Base-by-base conservation (phyloP, 2,329 filamentous ascomycete species). In the Pseudovirgaria hyperparasitica region DNA sequence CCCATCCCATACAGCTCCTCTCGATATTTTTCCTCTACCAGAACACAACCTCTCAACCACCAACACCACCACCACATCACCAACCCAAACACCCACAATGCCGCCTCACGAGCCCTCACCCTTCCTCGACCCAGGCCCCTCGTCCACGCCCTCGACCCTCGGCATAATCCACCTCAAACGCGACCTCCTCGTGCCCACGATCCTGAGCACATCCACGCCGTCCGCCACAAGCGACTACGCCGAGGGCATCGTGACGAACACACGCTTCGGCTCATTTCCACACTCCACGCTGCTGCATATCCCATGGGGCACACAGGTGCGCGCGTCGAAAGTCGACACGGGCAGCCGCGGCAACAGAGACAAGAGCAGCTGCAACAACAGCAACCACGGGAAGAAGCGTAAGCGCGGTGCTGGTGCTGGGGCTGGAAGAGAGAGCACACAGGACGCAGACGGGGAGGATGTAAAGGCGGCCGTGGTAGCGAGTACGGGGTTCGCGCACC, bases 281-380 rank as follows among this genome's bases (percentile, higher is more conserved):
- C 63, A 67, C 40, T 60, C 49, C 35, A 64, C 60, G 0, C 51
- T 67, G 15, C 46, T 93, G 29, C 65, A 72, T 5, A 63, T 85
- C 28, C 79, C 82, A 22, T 96, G 87, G 87, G 90, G 90, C 16
- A 84, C 81, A 5, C 90, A 96, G 50, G 76, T 96, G 13, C 70
- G 82, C 24, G 90, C 90, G 6, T 93, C 85, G 2, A 72, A 77
- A 17, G 85, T 94, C 30, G 82, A 94, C 45, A 94, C 86, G 0
- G 85, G 86, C 9, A 90, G 84, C n/a, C 67, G 85, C 41, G 84
- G 84, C 18, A 70, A 79, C 27, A 78, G 76, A 33, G 42, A 39
- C 6, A 47, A 46, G 6, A n/a, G n/a, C n/a, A n/a, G n/a, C n/a
- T n/a, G n/a, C n/a, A n/a, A n/a, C n/a, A n/a, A n/a, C n/a, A n/a